Percentiles rank a stretch among this genome's conserved stretches.
Conservation (phyloP, 345 rosid genomes). For the Boechera retrofracta region DNA sequence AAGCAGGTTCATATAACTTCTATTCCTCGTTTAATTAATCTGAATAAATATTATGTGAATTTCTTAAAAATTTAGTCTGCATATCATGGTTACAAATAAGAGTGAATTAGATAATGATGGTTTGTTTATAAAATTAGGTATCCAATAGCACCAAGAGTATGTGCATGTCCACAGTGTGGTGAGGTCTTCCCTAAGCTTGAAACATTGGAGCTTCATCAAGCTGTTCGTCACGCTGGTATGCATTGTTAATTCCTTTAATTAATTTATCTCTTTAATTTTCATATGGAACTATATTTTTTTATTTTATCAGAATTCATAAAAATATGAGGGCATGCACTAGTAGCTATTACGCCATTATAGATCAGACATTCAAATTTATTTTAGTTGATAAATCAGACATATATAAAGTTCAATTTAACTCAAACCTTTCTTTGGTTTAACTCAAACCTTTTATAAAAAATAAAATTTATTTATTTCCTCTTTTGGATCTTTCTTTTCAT, state of each 20-base stretch:
- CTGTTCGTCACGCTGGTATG: conserved; percentile 83
- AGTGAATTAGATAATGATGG: background rate
- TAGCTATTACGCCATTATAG: background rate
- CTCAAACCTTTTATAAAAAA: background rate
- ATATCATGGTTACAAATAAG: background rate
- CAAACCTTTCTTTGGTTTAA: too few relatives aligned
- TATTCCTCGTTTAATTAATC: background rate
- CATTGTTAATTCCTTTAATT: background rate
- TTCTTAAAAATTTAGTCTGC: background rate
- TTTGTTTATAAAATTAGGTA: conserved; percentile 50
- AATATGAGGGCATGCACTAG: background rate
- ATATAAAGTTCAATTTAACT: background rate
- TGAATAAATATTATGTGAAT: background rate
- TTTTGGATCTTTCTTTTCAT: background rate
- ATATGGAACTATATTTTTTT: background rate
- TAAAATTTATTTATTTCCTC: background rate
- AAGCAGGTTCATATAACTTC: conserved; percentile 17
- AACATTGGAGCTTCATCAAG: conserved; percentile 83
- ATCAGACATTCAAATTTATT: background rate
- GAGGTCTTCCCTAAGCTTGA: conserved; percentile 79
- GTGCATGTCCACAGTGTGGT: conserved; percentile 74
- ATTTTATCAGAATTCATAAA: too few relatives aligned
- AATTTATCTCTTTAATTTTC: background rate
- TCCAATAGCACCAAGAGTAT: conserved; percentile 62
- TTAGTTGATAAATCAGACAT: background rate